phyloP scores from a whole-genome alignment of 1,284 basidiomycete genomes.

The Ceraceosorus guamensis region DNA sequence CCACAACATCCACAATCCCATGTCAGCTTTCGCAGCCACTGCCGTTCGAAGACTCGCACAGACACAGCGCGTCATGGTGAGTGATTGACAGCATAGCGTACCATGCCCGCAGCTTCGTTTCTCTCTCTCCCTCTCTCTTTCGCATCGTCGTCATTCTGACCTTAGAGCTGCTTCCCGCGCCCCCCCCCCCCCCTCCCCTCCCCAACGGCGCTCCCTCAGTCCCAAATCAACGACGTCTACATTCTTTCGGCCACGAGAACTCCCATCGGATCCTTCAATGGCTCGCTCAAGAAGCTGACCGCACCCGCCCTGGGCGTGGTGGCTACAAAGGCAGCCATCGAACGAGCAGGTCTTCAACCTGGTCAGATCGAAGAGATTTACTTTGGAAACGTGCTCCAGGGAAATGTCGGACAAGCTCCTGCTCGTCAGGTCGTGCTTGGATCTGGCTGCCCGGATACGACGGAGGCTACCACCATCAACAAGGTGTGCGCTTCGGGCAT shows the following conservation, averaged over 20 bases:
- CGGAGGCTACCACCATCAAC: slow-evolving; percentile 97
- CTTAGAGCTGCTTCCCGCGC: background rate
- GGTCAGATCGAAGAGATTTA: slow-evolving; percentile 83
- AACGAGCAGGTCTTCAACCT: slow-evolving; percentile 70
- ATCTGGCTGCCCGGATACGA: slow-evolving; percentile 73
- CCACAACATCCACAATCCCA: no score
- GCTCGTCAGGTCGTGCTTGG: slow-evolving; percentile 62
- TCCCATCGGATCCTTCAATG: slow-evolving; percentile 88
- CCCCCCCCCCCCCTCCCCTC: background rate
- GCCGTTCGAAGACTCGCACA: slow-evolving; percentile 31
- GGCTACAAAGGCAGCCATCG: slow-evolving; percentile 81
- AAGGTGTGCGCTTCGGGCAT: slow-evolving; percentile 55
- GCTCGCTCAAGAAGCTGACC: slow-evolving; percentile 75
- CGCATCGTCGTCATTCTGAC: background rate
- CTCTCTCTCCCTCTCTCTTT: background rate
- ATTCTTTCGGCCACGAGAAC: slow-evolving; percentile 92
- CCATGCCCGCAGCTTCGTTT: background rate
- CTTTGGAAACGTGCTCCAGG: slow-evolving; percentile 69
- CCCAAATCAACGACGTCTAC: slow-evolving; percentile 61
- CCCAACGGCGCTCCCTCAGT: background rate
- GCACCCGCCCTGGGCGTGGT: slow-evolving; percentile 82
- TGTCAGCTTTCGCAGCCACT: slow-evolving; percentile 32
- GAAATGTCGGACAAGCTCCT: slow-evolving; percentile 50
- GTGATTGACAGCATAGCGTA: slow-evolving; percentile 5
- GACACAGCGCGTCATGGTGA: slow-evolving; percentile 36